A percentile compares a stretch with the other conserved stretches of the same genome.
Evolutionary conservation across 2,329 filamentous ascomycete genomes (phyloP).

Genomic region (Fusarium luffae): DNA sequence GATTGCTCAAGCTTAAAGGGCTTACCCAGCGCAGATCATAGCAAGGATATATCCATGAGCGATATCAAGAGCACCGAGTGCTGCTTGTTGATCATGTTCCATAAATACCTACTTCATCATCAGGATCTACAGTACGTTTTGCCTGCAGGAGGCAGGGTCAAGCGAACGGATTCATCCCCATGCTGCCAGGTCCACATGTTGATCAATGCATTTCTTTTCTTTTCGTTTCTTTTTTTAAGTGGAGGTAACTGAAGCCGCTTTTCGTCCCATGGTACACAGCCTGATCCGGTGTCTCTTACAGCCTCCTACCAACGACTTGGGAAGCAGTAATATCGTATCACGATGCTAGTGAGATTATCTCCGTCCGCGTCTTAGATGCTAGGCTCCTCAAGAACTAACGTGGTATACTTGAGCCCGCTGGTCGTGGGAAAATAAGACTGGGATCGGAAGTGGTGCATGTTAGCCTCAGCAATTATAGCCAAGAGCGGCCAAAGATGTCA

Average conservation of each 20-base stretch:
- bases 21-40: neutral
- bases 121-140: neutral
- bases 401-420: neutral
- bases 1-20: neutral
- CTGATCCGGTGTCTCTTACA: neutral
- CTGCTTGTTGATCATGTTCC: neutral
- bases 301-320: neutral
- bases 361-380: neutral
- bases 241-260: neutral
- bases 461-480: constrained; percentile 4
- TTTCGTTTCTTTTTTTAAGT: neutral
- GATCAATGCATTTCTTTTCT: neutral
- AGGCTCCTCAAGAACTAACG: neutral
- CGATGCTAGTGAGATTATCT: neutral
- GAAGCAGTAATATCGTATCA: neutral
- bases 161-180: neutral
- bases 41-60: constrained; percentile 4
- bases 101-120: neutral
- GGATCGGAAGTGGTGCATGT: constrained; percentile 5
- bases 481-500: neutral
- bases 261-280: neutral
- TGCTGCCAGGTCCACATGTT: neutral
- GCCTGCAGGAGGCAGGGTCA: neutral
- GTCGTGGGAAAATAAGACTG: neutral
- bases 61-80: neutral